Evolutionary conservation across 2,329 filamentous ascomycete genomes (phyloP), one percentile per base, ranked within the genome.

Genomic region (Alternaria burnsii): DNA sequence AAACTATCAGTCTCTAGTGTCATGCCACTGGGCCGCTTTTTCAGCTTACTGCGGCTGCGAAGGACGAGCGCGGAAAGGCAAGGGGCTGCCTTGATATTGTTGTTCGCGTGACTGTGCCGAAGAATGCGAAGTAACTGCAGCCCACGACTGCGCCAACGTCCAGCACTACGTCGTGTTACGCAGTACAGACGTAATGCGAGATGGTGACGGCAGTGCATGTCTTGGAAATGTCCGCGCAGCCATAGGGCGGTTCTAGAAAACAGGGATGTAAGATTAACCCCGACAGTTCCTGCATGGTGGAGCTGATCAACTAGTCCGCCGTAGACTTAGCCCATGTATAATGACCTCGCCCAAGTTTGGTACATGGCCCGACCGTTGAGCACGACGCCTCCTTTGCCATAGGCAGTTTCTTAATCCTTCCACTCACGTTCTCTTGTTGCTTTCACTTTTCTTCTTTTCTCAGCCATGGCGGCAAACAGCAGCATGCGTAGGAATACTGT

Each of bases 391-490:
- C 66, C 60, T 63, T 64, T 61, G 52, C 58, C 48, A 36, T 50
- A 22, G 24, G 11, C 20, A 28, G 24, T 59, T 40, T 24, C 36
- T 22, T 30, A 20, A 22, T 32, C n/a, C 48, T 32, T 43, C 38
- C 53, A 42, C 16, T 44, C 38, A 36, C 52, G 52, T 28, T 47
- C 38, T 26, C 46, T 26, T 32, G 24, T 26, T 20, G 18, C 22
- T 18, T 20, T 26, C 48, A 24, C 30, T 12, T 34, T 40, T 40
- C 40, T 18, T 34, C 46, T 38, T n/a, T 26, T 55, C 30, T 32
- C 41, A 24, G 55, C 22, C 52, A 76, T 76, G 72, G 66, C 69
- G 44, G 65, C 66, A 30, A 71, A 71, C 53, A 66, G 71, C 59
- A 71, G 67, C 52, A 44, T 72, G 55, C 72, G 70, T 51, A 68